Percentiles rank a stretch among this genome's conserved stretches.
Evolutionary conservation across 2,329 filamentous ascomycete genomes (phyloP).

Genomic region (Tothia fuscella): DNA sequence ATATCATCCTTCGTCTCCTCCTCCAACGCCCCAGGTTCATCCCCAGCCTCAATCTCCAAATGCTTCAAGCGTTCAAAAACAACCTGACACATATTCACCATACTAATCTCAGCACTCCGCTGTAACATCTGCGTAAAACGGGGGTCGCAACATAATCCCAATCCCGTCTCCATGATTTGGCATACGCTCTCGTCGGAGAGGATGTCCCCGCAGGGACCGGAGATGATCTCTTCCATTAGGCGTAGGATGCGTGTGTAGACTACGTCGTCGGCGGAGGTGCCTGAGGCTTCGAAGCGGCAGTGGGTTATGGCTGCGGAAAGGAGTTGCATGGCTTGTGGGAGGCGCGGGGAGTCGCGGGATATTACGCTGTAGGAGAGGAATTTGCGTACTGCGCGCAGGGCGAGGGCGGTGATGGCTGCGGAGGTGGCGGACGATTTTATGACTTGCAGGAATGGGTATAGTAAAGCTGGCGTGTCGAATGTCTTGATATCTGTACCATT

Average conservation of each 20-base stretch:
- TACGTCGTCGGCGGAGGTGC: constrained; percentile 81
- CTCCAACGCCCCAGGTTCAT: constrained; percentile 54
- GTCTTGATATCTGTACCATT: constrained; percentile 56
- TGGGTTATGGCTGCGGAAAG: constrained; percentile 92
- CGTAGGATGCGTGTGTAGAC: constrained; percentile 89
- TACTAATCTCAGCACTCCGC: constrained; percentile 85
- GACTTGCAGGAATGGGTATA: constrained; percentile 92
- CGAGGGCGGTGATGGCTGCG: constrained; percentile 88
- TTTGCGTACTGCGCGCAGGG: constrained; percentile 86
- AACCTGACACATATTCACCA: constrained; percentile 98
- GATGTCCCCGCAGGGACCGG: constrained; percentile 79
- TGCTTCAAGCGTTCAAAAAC: constrained; percentile 91
- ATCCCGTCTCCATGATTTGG: constrained; percentile 96
- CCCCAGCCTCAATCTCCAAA: constrained; percentile 62
- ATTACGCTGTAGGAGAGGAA: constrained; percentile 95
- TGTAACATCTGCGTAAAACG: constrained; percentile 83
- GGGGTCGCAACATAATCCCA: constrained; percentile 94
- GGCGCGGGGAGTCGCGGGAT: constrained; percentile 68
- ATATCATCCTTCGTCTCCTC: constrained; percentile 55
- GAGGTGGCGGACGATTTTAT: constrained; percentile 94
- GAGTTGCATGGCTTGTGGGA: constrained; percentile 85
- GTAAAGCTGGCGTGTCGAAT: constrained; percentile 79
- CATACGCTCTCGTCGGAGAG: constrained; percentile 98
- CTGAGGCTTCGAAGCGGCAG: constrained; percentile 91
- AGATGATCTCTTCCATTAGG: constrained; percentile 97